A percentile compares a stretch with the other conserved stretches of the same genome.
Conservation (phyloP, 2,329 filamentous ascomycete genomes). For the Penicillium sp. region DNA sequence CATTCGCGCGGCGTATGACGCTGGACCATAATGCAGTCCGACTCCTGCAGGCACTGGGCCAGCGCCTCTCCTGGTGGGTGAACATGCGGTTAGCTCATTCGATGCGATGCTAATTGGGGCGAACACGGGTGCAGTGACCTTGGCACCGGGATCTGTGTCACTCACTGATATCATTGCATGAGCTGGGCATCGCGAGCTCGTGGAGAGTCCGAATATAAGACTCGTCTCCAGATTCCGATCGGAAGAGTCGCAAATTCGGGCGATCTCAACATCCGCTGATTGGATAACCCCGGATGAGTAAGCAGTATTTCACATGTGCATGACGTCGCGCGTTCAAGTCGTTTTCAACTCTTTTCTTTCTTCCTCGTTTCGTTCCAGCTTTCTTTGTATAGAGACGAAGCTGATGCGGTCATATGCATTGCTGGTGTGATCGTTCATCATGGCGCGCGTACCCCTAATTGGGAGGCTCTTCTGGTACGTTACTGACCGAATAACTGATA, state of each 20-base stretch:
- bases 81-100: conserved; percentile 19
- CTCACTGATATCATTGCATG: conserved; percentile 94
- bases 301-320: conserved; percentile 33
- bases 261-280: conserved; percentile 14
- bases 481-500: neutral
- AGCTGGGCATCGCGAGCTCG: conserved; percentile 72
- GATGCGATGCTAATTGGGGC: neutral
- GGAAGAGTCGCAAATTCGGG: conserved; percentile 17
- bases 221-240: neutral
- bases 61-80: conserved; percentile 72
- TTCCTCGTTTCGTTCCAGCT: neutral
- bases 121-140: neutral
- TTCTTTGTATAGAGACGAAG: neutral
- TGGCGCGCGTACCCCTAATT: conserved; percentile 62
- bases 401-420: neutral
- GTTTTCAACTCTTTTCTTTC: neutral
- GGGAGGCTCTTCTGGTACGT: conserved; percentile 57
- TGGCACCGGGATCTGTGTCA: conserved; percentile 18
- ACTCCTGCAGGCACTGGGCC: conserved; percentile 91
- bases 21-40: conserved; percentile 92
- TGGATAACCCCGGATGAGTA: conserved; percentile 34
- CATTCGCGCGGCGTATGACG: conserved; percentile 85
- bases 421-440: conserved; percentile 27
- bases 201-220: neutral
- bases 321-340: conserved; percentile 21